These are phyloP conservation scores for Podila clonocystis DNA, from an alignment of 192 early-diverging fungal genomes.

Conservation along the genomic window DNA sequence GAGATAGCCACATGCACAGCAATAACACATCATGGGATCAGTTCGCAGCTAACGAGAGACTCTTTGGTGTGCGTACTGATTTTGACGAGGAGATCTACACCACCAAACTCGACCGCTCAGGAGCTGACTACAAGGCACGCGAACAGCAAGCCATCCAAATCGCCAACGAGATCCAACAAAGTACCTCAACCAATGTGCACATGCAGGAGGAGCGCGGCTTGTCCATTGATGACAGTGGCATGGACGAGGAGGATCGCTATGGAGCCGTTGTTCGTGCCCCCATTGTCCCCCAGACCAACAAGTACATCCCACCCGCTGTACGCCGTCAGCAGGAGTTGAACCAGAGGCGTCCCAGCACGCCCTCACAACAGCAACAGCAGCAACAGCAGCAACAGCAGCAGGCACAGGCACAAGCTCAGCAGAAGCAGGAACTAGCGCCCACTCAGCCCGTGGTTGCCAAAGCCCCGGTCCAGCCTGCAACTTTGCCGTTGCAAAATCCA, in stretches of 20 bases:
- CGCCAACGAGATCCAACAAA: conserved; percentile 89
- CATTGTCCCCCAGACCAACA: conserved; percentile 65
- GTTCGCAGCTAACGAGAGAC: conserved; percentile 91
- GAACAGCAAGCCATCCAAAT: conserved; percentile 89
- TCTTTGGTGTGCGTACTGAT: conserved; percentile 96
- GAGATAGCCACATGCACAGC: conserved; percentile 14
- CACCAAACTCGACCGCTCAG: conserved; percentile 86
- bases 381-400: conserved; percentile 1
- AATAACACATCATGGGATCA: conserved; percentile 87
- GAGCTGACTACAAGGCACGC: conserved; percentile 84
- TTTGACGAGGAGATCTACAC: conserved; percentile 98
- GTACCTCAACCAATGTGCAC: conserved; percentile 80
- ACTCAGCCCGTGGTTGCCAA: not conserved
- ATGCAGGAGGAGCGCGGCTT: conserved; percentile 90
- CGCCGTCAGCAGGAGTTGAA: conserved; percentile 64
- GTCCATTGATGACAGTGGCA: conserved; percentile 64
- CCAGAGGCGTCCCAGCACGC: conserved; percentile 31
- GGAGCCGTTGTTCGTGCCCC: conserved; percentile 79
- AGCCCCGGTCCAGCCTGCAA: not conserved
- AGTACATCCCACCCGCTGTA: conserved; percentile 89
- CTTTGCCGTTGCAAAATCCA: not conserved
- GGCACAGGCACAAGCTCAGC: not conserved
- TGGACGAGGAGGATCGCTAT: conserved; percentile 95
- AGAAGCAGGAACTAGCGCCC: not conserved
- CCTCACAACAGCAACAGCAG: conserved; percentile 10